Evolutionary conservation across 768 basidiomycete species (phyloP).

Genomic region (Suillus brevipes): DNA sequence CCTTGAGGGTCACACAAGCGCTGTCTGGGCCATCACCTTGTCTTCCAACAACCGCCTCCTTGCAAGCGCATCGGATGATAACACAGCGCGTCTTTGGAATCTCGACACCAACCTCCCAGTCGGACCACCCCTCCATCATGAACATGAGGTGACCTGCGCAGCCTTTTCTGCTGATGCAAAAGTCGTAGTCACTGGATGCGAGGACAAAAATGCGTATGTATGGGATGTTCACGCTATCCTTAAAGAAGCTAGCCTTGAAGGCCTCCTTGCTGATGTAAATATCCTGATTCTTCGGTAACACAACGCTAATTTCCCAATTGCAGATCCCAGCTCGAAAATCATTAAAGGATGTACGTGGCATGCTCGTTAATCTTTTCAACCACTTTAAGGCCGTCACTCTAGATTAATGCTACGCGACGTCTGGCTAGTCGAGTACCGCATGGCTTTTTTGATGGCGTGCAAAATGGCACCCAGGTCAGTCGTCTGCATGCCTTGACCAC

Average conservation of each 20-base stretch:
- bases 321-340: neutral
- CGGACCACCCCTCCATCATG: neutral
- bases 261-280: too few relatives aligned
- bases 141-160: neutral
- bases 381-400: neutral
- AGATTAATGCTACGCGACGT: neutral
- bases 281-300: too few relatives aligned
- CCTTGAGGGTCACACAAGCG: neutral
- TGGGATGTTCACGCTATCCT: too few relatives aligned
- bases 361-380: neutral
- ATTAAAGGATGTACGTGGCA: neutral
- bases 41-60: neutral
- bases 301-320: neutral
- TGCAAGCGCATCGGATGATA: neutral
- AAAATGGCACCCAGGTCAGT: too few relatives aligned
- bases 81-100: neutral
- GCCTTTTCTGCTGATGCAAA: neutral
- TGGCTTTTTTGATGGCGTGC: too few relatives aligned
- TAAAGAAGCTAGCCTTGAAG: too few relatives aligned
- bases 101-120: neutral
- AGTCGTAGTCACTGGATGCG: neutral
- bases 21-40: neutral
- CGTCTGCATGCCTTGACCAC: too few relatives aligned
- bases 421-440: neutral
- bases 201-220: too few relatives aligned